These are phyloP conservation scores for Prunella vulgaris DNA, from an alignment of 257 asterid genomes.

Conservation along the genomic window DNA sequence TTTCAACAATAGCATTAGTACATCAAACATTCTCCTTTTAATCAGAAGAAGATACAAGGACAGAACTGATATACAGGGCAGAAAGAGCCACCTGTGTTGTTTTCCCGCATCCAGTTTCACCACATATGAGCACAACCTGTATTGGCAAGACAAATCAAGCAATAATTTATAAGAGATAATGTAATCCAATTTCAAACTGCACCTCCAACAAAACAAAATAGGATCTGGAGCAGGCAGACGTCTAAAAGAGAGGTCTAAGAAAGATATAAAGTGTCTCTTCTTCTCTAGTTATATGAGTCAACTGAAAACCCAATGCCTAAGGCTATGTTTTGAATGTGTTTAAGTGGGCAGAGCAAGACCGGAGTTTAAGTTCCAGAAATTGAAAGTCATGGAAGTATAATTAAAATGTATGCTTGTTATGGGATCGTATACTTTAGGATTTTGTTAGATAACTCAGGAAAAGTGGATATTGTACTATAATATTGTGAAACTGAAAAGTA, in stretches of 20 bases:
- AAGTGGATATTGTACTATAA: not conserved
- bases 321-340: not conserved
- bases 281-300: slow-evolving; percentile 1
- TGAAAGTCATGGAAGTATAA: not conserved
- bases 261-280: not conserved
- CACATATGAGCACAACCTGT: slow-evolving; percentile 92
- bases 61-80: slow-evolving; percentile 9
- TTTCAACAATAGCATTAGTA: not conserved
- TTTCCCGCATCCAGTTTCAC: slow-evolving; percentile 99
- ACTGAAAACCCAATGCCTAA: not conserved
- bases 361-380: not conserved
- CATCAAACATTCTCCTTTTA: not conserved
- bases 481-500: not conserved
- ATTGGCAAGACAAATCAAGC: slow-evolving; percentile 20
- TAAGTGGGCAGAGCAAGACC: not conserved
- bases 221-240: not conserved
- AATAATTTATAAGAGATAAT: not conserved
- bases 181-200: not conserved
- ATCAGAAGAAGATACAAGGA: not conserved
- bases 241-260: not conserved
- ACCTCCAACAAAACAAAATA: not conserved
- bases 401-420: not conserved
- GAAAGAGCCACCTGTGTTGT: slow-evolving; percentile 70
- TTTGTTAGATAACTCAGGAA: not conserved
- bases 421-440: not conserved